Conservation (phyloP, 176 grass and related monocot species). For the Oryza longistaminata region DNA sequence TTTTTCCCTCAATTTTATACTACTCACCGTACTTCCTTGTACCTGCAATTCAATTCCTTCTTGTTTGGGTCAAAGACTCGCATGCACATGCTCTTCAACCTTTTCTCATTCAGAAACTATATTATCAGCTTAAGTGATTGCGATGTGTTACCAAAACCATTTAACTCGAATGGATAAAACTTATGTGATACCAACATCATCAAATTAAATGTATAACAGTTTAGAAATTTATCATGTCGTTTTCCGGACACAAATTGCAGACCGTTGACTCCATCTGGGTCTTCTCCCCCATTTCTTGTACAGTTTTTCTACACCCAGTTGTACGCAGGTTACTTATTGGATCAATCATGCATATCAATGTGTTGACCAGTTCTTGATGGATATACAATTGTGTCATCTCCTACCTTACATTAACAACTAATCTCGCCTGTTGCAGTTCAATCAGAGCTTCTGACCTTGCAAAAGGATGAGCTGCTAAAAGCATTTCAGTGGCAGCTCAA, state of each 20-base stretch:
- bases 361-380: constrained; percentile 44
- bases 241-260: constrained; percentile 36
- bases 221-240: not conserved
- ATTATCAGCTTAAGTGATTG: not conserved
- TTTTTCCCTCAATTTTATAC: not conserved
- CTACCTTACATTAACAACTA: constrained; percentile 20
- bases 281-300: not conserved
- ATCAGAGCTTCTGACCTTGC: constrained; percentile 20
- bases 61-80: constrained; percentile 22
- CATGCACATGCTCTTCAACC: constrained; percentile 27
- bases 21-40: not conserved
- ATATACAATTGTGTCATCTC: constrained; percentile 7
- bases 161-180: not conserved
- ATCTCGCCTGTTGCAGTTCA: constrained; percentile 5
- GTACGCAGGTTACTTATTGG: constrained; percentile 11
- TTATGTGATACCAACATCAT: not conserved
- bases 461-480: constrained; percentile 35
- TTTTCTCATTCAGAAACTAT: not conserved
- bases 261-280: constrained; percentile 27
- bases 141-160: constrained; percentile 15
- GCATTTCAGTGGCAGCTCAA: constrained; percentile 25
- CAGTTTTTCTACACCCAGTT: not conserved
- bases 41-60: not conserved
- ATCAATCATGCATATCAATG: constrained; percentile 4
- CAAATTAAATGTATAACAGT: not conserved